Conservation (phyloP, 805 yeast genomes). For the Grigorovia yakushimaensis region DNA sequence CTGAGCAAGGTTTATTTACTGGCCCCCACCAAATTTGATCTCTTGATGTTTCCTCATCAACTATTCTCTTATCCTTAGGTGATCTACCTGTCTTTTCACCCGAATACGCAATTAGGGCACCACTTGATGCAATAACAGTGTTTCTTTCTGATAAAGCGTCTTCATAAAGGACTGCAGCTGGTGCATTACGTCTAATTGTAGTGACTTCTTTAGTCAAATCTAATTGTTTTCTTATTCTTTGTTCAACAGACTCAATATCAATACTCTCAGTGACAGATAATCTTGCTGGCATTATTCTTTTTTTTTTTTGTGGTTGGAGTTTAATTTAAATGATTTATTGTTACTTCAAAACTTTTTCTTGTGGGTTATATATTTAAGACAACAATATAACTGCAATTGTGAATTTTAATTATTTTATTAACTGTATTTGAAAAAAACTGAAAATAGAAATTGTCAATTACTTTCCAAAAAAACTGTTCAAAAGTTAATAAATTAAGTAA, state of each 20-base stretch:
- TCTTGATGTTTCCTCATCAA: slow-evolving; percentile 80
- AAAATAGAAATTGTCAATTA: no score
- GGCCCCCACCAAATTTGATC: slow-evolving; percentile 99
- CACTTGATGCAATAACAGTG: slow-evolving; percentile 83
- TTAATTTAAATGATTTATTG: not conserved
- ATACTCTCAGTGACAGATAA: not conserved
- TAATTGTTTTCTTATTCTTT: slow-evolving; percentile 27
- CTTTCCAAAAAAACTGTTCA: not conserved
- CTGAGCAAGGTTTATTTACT: slow-evolving; percentile 89
- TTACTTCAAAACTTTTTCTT: no score
- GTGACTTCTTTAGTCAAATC: slow-evolving; percentile 51
- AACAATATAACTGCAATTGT: not conserved
- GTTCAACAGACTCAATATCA: slow-evolving; percentile 19
- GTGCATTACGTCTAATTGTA: slow-evolving; percentile 76
- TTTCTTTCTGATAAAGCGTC: slow-evolving; percentile 83
- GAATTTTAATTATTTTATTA: no score
- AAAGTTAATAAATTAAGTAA: not conserved
- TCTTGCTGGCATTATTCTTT: slow-evolving; percentile 9
- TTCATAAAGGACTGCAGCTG: slow-evolving; percentile 87
- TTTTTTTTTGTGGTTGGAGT: not conserved
- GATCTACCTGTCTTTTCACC: slow-evolving; percentile 97
- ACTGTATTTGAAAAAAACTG: not conserved
- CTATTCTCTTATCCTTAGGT: slow-evolving; percentile 96
- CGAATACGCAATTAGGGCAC: slow-evolving; percentile 92
- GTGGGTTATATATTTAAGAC: not conserved